Evolutionary conservation across 345 rosid species (phyloP).

Genomic region (Salix brachista): DNA sequence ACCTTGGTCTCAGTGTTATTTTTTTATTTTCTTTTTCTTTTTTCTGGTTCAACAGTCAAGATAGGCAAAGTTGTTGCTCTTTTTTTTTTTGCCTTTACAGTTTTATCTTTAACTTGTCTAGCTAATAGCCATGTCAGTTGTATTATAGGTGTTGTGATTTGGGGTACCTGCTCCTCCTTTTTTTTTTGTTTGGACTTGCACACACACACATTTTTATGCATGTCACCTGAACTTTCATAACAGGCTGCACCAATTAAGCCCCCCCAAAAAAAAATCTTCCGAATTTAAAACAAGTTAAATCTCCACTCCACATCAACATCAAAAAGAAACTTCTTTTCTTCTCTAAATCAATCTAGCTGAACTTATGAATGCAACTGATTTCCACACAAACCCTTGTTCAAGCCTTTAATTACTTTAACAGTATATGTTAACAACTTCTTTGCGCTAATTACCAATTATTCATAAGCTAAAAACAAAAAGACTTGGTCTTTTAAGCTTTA

Average conservation of each 20-base stretch:
- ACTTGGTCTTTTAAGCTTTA: not conserved
- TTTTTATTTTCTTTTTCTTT: not conserved
- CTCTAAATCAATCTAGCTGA: not conserved
- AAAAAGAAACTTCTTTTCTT: not conserved
- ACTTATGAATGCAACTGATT: not conserved
- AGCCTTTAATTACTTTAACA: not conserved
- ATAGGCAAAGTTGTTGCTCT: no score
- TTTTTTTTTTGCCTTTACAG: no score
- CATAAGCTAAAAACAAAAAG: not conserved
- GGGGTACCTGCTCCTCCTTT: no score
- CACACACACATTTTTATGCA: not conserved
- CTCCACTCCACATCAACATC: not conserved
- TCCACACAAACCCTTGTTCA: constrained; percentile 8
- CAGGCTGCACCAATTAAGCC: not conserved
- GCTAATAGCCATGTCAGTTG: no score
- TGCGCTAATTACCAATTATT: not conserved
- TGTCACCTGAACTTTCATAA: not conserved
- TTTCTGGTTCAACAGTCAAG: not conserved
- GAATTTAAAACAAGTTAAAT: not conserved
- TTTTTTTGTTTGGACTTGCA: no score
- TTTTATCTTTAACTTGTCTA: no score
- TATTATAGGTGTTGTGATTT: no score
- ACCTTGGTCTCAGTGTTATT: not conserved
- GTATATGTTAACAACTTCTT: not conserved
- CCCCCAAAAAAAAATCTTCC: not conserved